Percentiles rank a stretch among this genome's conserved stretches.
Evolutionary conservation across 140 eudicot genomes (phyloP).

Genomic region (Erigeron philadelphicus): DNA sequence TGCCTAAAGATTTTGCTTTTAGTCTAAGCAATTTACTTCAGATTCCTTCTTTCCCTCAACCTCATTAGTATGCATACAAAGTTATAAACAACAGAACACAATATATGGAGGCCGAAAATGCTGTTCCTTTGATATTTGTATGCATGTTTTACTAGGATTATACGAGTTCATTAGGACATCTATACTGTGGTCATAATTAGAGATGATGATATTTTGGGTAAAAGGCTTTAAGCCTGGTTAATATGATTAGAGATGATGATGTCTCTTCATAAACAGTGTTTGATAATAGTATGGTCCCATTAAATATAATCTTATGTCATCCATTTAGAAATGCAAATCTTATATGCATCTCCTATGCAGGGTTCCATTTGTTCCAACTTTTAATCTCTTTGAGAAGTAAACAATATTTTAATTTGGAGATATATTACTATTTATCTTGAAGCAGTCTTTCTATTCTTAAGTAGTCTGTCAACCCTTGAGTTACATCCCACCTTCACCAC

Average conservation of each 20-base stretch:
- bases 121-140: slow-evolving; percentile 1
- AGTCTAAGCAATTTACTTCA: slow-evolving; percentile 9
- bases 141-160: neutral
- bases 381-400: neutral
- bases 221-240: too few species aligned
- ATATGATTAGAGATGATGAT: neutral
- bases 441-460: neutral
- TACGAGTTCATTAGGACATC: neutral
- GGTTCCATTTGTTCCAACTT: slow-evolving; percentile 4
- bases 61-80: slow-evolving; percentile 8
- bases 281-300: slow-evolving; percentile 19
- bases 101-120: neutral
- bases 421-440: neutral
- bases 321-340: slow-evolving; percentile 18
- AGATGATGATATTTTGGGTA: neutral
- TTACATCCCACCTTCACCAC: neutral
- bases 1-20: slow-evolving; percentile 21
- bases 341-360: slow-evolving; percentile 16
- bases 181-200: neutral
- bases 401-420: slow-evolving; percentile 11
- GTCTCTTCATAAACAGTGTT: slow-evolving; percentile 2
- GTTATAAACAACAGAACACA: neutral
- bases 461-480: neutral
- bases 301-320: slow-evolving; percentile 1
- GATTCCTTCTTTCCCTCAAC: neutral